A percentile compares a stretch with the other conserved stretches of the same genome.
These are phyloP conservation scores for Penicillium odoratum DNA, from an alignment of 495 filamentous ascomycete species.

Conservation along the genomic window DNA sequence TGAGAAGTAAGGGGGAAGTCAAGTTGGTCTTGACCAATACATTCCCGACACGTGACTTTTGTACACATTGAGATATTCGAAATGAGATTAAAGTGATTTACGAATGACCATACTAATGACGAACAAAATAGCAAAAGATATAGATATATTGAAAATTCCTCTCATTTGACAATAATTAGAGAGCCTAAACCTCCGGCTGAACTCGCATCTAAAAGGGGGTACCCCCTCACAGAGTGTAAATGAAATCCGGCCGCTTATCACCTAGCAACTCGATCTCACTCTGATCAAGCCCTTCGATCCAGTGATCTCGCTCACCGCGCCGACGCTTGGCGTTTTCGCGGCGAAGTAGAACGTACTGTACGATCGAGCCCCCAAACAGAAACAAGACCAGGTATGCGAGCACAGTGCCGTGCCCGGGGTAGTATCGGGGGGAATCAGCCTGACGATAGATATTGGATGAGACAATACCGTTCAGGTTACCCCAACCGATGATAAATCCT, in stretches of 20 bases:
- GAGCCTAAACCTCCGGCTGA: not conserved
- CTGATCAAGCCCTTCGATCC: constrained; percentile 46
- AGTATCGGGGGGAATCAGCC: constrained; percentile 54
- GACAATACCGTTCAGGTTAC: constrained; percentile 87
- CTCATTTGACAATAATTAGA: not conserved
- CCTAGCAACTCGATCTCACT: constrained; percentile 49
- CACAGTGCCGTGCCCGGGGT: constrained; percentile 58
- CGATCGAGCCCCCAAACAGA: constrained; percentile 57
- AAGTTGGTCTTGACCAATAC: not conserved
- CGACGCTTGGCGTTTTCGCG: constrained; percentile 39
- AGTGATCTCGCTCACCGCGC: constrained; percentile 68
- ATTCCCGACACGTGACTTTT: not conserved
- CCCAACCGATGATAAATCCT: constrained; percentile 90
- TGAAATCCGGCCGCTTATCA: constrained; percentile 74
- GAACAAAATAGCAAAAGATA: not conserved
- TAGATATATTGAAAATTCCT: not conserved
- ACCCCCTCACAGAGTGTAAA: constrained; percentile 61
- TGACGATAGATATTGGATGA: constrained; percentile 69
- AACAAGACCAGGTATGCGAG: constrained; percentile 62
- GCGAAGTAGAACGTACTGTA: constrained; percentile 64
- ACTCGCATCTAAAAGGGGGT: too few species aligned
- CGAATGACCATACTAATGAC: too few species aligned
- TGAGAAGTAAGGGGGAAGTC: not conserved
- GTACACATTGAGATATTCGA: not conserved
- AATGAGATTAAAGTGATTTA: not conserved